These are phyloP conservation scores for Phytophthora tubulina DNA, from an alignment of 352 stramenopile genomes.

Conservation along the genomic window DNA sequence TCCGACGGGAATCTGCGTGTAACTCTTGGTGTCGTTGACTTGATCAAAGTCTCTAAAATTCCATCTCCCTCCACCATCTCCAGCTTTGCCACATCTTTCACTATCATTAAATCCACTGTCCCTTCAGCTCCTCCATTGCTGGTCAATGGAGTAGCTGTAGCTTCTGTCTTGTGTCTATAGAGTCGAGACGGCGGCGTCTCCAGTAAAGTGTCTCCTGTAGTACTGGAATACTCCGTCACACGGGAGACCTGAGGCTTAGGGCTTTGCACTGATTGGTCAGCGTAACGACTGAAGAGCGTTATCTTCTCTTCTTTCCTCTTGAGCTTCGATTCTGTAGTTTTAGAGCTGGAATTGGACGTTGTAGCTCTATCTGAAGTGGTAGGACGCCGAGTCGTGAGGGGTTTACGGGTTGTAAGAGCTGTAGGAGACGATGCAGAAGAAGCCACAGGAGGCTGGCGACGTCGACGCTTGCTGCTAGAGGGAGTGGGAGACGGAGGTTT, in stretches of 20 bases:
- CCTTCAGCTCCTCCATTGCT: conserved; percentile 34
- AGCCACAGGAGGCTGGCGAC: conserved; percentile 2
- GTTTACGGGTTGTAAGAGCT: background rate
- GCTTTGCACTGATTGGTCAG: conserved; percentile 29
- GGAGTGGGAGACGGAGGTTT: conserved; percentile 3
- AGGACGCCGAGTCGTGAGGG: conserved; percentile 1
- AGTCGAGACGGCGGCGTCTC: conserved; percentile 17
- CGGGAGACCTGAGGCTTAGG: conserved; percentile 9
- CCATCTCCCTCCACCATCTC: conserved; percentile 76
- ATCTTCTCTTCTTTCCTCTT: conserved; percentile 17
- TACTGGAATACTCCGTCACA: conserved; percentile 2
- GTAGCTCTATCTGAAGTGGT: background rate
- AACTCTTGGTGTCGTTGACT: conserved; percentile 49
- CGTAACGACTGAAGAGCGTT: conserved; percentile 38
- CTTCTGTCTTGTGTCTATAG: background rate
- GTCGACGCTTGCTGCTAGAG: conserved; percentile 27
- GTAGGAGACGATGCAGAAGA: background rate
- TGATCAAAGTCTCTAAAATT: conserved; percentile 65
- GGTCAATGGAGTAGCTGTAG: conserved; percentile 1
- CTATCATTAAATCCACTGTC: conserved; percentile 56
- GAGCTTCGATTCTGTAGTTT: background rate
- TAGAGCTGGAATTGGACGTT: background rate
- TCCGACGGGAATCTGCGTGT: conserved; percentile 65
- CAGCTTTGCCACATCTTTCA: conserved; percentile 47
- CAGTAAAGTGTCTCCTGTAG: conserved; percentile 12